These are phyloP conservation scores for Symbiodinium natans DNA, from an alignment of 73 alveolate species.

Conservation along the genomic window DNA sequence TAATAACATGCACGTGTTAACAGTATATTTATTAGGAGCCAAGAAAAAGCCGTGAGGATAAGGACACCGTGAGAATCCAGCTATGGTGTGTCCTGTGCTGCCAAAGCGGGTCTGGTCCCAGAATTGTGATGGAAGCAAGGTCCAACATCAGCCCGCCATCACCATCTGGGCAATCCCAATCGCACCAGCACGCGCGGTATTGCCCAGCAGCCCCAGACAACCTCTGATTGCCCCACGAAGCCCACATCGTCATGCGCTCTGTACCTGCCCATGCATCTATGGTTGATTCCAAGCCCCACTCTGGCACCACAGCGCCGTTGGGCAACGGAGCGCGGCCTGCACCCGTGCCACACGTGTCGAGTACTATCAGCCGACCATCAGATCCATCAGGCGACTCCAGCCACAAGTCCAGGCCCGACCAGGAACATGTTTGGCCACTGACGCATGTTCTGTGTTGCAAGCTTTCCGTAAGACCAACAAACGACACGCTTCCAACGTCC, in stretches of 20 bases:
- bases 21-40: too few relatives aligned
- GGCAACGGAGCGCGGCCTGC: constrained; percentile 7
- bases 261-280: background rate
- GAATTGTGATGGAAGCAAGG: constrained; percentile 9
- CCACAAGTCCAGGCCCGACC: constrained; percentile 9
- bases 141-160: background rate
- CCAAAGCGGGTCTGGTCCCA: constrained; percentile 40
- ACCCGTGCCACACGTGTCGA: constrained; percentile 23
- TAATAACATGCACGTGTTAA: too few relatives aligned
- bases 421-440: constrained; percentile 40
- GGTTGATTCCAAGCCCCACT: background rate
- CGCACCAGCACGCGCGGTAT: constrained; percentile 74
- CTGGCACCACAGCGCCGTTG: background rate
- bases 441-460: constrained; percentile 34
- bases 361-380: background rate
- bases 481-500: background rate
- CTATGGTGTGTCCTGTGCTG: constrained; percentile 27
- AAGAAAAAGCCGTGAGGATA: background rate
- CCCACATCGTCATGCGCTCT: background rate
- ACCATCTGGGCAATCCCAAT: constrained; percentile 24
- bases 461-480: background rate
- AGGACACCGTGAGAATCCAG: background rate
- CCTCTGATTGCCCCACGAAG: constrained; percentile 33
- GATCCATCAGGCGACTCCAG: background rate
- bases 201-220: constrained; percentile 26